Percentiles rank a stretch among this genome's conserved stretches.
These are phyloP conservation scores for Eucalyptus tenuipes DNA, from an alignment of 345 rosid species.

Conservation along the genomic window DNA sequence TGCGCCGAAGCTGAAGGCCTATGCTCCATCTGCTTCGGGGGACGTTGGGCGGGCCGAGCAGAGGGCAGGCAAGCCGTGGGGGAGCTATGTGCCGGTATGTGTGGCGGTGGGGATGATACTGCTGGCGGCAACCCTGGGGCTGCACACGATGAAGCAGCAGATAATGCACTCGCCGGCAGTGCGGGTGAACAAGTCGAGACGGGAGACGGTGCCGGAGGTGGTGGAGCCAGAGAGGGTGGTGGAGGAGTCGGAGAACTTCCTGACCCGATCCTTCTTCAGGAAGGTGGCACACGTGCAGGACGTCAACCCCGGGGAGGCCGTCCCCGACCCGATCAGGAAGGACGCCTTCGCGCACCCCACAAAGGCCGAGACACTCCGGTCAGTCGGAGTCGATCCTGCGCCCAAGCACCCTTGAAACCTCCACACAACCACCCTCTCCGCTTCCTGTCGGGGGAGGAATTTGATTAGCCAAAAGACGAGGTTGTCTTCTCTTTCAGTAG, in stretches of 20 bases:
- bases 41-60: neutral
- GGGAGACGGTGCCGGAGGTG: conserved; percentile 64
- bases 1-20: conserved; percentile 15
- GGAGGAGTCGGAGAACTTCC: conserved; percentile 34
- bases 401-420: neutral
- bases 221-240: conserved; percentile 54
- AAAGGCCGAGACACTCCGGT: conserved; percentile 31
- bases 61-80: neutral
- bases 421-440: neutral
- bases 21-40: neutral
- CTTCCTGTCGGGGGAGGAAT: neutral
- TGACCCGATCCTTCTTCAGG: conserved; percentile 49
- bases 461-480: neutral
- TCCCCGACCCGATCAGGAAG: neutral
- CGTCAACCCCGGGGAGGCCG: neutral
- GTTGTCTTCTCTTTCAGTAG: neutral
- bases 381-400: conserved; percentile 46
- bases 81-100: conserved; percentile 25
- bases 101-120: conserved; percentile 40
- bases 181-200: conserved; percentile 46
- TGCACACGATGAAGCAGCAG: conserved; percentile 49
- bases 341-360: conserved; percentile 12
- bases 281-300: conserved; percentile 51
- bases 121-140: conserved; percentile 37
- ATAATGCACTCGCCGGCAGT: conserved; percentile 45